Conservation (phyloP, 2,329 filamentous ascomycete species). For the Paracamarosporium sp. region DNA sequence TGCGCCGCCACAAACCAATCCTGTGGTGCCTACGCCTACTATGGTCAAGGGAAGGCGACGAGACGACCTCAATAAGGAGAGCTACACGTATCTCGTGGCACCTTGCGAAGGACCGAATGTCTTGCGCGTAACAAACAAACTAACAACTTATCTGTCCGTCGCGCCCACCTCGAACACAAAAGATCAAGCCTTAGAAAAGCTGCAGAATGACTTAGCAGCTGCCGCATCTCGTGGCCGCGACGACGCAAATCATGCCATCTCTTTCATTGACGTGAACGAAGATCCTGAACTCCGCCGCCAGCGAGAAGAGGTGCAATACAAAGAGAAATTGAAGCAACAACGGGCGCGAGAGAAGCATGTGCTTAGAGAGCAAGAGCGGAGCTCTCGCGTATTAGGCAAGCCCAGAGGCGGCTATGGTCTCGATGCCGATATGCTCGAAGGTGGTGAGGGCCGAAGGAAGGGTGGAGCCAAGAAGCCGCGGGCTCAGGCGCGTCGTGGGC, state of each 20-base stretch:
- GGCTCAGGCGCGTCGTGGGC: conserved; percentile 45
- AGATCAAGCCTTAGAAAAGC: conserved; percentile 73
- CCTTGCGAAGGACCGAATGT: conserved; percentile 72
- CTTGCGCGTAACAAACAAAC: conserved; percentile 75
- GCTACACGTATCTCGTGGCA: conserved; percentile 77
- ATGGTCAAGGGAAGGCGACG: conserved; percentile 33
- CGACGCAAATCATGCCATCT: conserved; percentile 59
- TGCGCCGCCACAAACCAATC: conserved; percentile 64
- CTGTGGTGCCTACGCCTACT: conserved; percentile 57
- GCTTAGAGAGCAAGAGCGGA: conserved; percentile 67
- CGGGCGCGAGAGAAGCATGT: conserved; percentile 72
- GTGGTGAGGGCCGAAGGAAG: conserved; percentile 56
- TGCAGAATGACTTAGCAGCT: conserved; percentile 71
- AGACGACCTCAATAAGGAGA: conserved; percentile 70
- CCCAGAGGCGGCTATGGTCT: conserved; percentile 67
- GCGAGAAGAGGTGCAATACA: conserved; percentile 75
- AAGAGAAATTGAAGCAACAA: conserved; percentile 69
- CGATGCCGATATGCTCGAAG: conserved; percentile 64
- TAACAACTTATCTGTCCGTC: conserved; percentile 75
- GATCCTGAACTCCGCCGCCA: conserved; percentile 79
- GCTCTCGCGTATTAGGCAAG: conserved; percentile 57
- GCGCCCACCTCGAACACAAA: conserved; percentile 71
- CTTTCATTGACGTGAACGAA: conserved; percentile 73
- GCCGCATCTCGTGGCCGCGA: conserved; percentile 60
- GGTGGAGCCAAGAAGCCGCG: conserved; percentile 34